Evolutionary conservation across 208 protist species (phyloP), one percentile per base, ranked within the genome.

Genomic region (Histomonas meleagridis): DNA sequence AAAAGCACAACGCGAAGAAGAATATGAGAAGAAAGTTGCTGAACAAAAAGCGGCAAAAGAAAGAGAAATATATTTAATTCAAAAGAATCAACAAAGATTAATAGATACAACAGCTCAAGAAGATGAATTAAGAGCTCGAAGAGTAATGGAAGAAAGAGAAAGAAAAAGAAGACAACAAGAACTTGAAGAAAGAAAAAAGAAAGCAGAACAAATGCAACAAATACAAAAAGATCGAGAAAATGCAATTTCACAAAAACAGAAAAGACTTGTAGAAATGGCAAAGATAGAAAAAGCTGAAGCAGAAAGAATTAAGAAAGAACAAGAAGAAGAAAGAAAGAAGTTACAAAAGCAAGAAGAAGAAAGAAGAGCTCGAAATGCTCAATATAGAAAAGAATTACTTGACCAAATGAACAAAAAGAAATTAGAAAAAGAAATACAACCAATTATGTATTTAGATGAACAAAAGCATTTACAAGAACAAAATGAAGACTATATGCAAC

Each of bases 391-490:
- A 38, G 23, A 51, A 38, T 28, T 86, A 16, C 5, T 21, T 38
- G 55, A 32, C 18, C 46, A 86, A 7, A 86, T 86, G 23, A 28
- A 46, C 51, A 46, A 40, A 9, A 86, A 55, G 28, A 51, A 23
- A 32, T 9, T 57, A 49, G 76, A 43, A 38, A 86, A 46, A 21
- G n/a, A 40, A 5, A 32, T 86, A 18, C 21, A 43, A 18, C 76
- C 76, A 38, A 12, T 86, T 55, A 46, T 86, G 32, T 26, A 86
- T 28, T 35, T 86, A 1, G 76, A 86, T 55, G 76, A 86, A 49
- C 76, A 86, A n/a, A 86, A 86, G 76, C 43, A 86, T 21, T 5
- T 86, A 16, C 40, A 86, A 35, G 76, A 86, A n/a, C 40, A 55
- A 26, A 32, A 86, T 26, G 18, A 49, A 55, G 76, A 86, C 28